Conservation (phyloP, 345 rosid genomes). For the Ceriops zippeliana region DNA sequence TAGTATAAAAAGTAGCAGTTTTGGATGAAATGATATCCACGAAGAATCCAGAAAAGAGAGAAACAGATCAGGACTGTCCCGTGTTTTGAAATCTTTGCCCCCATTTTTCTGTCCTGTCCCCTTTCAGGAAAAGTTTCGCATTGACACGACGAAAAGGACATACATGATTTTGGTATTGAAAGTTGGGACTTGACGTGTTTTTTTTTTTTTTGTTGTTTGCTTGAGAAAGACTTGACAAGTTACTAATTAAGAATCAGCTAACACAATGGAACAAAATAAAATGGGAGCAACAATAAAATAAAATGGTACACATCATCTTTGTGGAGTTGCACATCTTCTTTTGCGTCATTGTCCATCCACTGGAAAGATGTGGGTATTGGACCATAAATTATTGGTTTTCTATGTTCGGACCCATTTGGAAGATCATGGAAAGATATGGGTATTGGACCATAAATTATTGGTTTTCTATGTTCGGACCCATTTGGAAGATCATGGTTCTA, state of each 20-base stretch:
- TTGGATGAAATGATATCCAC: slow-evolving; percentile 35
- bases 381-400: slow-evolving; percentile 40
- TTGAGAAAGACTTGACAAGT: slow-evolving; percentile 7
- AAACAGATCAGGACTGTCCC: slow-evolving; percentile 18
- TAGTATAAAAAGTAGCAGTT: slow-evolving; percentile 20
- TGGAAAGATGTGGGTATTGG: slow-evolving; percentile 27
- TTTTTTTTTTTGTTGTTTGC: no score
- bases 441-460: slow-evolving; percentile 38
- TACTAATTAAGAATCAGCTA: slow-evolving; percentile 23
- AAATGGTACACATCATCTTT: not conserved
- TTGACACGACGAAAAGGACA: slow-evolving; percentile 23
- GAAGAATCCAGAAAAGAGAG: slow-evolving; percentile 22
- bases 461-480: slow-evolving; percentile 26
- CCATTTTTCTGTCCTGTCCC: not conserved
- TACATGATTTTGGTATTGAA: slow-evolving; percentile 22
- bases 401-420: slow-evolving; percentile 14
- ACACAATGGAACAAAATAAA: slow-evolving; percentile 43
- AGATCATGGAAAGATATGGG: slow-evolving; percentile 23
- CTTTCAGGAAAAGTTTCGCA: slow-evolving; percentile 29
- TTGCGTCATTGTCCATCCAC: slow-evolving; percentile 30
- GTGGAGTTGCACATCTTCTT: not conserved
- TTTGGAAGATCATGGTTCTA: slow-evolving; percentile 11
- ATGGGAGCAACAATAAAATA: slow-evolving; percentile 22
- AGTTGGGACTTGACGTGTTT: slow-evolving; percentile 19
- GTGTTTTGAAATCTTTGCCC: slow-evolving; percentile 8